phyloP scores from a whole-genome alignment of 2,329 filamentous ascomycete genomes.

The Aspergillus pseudoviridinutans region DNA sequence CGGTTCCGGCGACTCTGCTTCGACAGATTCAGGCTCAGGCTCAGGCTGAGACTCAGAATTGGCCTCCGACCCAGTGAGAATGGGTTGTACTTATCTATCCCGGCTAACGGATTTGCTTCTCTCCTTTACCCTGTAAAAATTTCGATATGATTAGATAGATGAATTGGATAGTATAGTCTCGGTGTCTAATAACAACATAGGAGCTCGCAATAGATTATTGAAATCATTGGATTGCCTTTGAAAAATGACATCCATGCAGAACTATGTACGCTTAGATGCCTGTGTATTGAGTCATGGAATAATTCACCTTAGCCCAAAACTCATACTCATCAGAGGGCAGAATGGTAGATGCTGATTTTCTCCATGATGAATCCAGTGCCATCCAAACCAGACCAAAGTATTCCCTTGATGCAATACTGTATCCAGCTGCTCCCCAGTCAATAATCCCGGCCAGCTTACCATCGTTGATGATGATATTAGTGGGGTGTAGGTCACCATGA shows the following conservation, averaged over 20 bases:
- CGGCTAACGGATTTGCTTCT: neutral
- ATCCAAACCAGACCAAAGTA: conserved; percentile 7
- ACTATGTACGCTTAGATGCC: neutral
- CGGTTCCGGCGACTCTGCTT: neutral
- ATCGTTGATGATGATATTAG: conserved; percentile 12
- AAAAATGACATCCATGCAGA: too few species aligned
- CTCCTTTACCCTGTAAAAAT: neutral
- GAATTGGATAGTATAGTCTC: neutral
- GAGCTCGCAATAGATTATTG: conserved; percentile 1
- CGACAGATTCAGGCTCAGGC: neutral
- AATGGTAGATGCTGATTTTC: conserved; percentile 3
- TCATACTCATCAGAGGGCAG: conserved; percentile 9
- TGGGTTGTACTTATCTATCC: too few species aligned
- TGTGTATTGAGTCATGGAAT: conserved; percentile 8
- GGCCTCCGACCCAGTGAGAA: neutral
- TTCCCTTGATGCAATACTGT: conserved; percentile 11
- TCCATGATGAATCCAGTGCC: conserved; percentile 8
- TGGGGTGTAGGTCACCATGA: conserved; percentile 11
- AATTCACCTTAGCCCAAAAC: conserved; percentile 11
- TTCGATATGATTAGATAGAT: neutral
- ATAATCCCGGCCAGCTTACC: conserved; percentile 7
- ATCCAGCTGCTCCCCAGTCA: conserved; percentile 13
- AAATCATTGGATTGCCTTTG: neutral
- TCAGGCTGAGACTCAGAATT: neutral
- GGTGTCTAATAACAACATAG: neutral